These are phyloP conservation scores for Cymbopogon flexuosus DNA, from an alignment of 202 grass and related monocot genomes.

Conservation along the genomic window DNA sequence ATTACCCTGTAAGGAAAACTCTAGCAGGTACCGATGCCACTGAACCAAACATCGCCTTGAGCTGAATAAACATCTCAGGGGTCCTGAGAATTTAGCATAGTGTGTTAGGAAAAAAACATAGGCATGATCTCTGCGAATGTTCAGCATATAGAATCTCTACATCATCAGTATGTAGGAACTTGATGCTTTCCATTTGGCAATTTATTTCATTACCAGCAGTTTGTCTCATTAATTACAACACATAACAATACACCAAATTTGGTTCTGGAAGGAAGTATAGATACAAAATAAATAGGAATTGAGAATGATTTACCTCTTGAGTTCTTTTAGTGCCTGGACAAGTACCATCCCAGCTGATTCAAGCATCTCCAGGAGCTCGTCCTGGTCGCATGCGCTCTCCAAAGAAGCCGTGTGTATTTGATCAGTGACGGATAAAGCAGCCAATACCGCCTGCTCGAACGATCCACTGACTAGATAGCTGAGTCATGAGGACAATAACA, in stretches of 20 bases:
- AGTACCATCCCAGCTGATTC: constrained; percentile 68
- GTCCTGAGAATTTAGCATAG: constrained; percentile 51
- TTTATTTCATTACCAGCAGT: not conserved
- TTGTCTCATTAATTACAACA: not conserved
- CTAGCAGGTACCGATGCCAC: constrained; percentile 62
- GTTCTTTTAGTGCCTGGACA: constrained; percentile 75
- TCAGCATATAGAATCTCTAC: not conserved
- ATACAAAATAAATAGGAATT: not conserved
- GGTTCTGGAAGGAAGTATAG: not conserved
- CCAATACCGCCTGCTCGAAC: constrained; percentile 53
- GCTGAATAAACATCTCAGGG: constrained; percentile 63
- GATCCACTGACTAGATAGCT: constrained; percentile 51
- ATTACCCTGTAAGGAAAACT: constrained; percentile 77
- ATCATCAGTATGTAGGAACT: not conserved
- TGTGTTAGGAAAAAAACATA: constrained; percentile 17
- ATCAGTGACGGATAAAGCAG: constrained; percentile 31
- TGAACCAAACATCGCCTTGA: constrained; percentile 67
- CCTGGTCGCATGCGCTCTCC: not conserved
- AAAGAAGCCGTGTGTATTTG: constrained; percentile 14
- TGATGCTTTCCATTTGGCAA: not conserved
- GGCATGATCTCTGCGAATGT: not conserved
- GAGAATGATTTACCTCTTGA: constrained; percentile 48
- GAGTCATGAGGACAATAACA: not conserved
- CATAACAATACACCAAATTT: not conserved
- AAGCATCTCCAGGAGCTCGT: constrained; percentile 51